Evolutionary conservation across 2,329 filamentous ascomycete genomes (phyloP).

Genomic region (Venturia pyrina): DNA sequence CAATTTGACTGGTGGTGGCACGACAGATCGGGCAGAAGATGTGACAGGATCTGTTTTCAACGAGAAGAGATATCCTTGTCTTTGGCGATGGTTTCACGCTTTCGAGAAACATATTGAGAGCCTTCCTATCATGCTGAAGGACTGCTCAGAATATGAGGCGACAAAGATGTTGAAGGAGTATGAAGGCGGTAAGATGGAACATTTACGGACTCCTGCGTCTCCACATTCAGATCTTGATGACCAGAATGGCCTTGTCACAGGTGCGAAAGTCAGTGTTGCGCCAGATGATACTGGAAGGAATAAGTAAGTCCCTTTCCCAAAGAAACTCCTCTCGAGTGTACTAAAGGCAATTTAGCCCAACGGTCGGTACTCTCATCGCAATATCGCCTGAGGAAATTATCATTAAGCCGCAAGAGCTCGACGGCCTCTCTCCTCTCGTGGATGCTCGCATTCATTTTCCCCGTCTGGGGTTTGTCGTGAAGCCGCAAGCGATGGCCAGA

Average conservation of each 20-base stretch:
- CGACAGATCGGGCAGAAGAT: constrained; percentile 19
- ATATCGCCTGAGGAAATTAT: constrained; percentile 32
- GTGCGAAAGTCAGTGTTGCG: constrained; percentile 23
- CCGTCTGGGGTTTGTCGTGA: constrained; percentile 28
- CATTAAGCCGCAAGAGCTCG: constrained; percentile 23
- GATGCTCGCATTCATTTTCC: constrained; percentile 31
- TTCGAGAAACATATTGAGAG: constrained; percentile 24
- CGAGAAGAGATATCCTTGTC: constrained; percentile 25
- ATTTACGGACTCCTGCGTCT: constrained; percentile 23
- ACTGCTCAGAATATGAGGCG: constrained; percentile 15
- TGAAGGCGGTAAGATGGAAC: constrained; percentile 15
- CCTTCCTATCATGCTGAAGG: constrained; percentile 21
- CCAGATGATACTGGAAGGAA: constrained; percentile 32
- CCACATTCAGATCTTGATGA: constrained; percentile 21
- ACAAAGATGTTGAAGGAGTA: not conserved
- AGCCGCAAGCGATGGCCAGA: constrained; percentile 13
- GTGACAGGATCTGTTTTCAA: constrained; percentile 25
- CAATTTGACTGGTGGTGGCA: constrained; percentile 27
- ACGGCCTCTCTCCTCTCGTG: constrained; percentile 18
- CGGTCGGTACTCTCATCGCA: constrained; percentile 25
- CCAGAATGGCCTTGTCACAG: constrained; percentile 22
- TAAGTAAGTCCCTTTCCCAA: constrained; percentile 17
- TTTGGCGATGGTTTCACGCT: constrained; percentile 27
- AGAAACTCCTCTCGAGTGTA: constrained; percentile 2
- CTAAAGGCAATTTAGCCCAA: constrained; percentile 19